Evolutionary conservation across 805 yeast genomes (phyloP).

Genomic region (Wickerhamiella kurtzmanii): DNA sequence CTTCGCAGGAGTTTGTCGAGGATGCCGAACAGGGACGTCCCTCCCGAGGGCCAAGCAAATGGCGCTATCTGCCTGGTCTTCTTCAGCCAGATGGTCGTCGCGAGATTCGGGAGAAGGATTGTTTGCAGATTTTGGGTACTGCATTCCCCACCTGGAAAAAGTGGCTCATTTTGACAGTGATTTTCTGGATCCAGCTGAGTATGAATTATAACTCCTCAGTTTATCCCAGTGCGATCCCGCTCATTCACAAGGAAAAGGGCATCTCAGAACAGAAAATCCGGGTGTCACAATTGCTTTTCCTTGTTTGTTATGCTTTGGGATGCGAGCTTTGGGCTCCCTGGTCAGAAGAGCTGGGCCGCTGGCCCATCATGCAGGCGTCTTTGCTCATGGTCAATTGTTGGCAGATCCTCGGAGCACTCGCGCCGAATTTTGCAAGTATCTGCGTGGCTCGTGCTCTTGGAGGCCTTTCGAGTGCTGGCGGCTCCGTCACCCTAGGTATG

Average conservation of each 20-base stretch:
- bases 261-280: conserved; percentile 33
- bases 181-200: conserved; percentile 29
- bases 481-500: conserved; percentile 46
- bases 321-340: conserved; percentile 51
- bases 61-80: conserved; percentile 5
- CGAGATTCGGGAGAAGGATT: conserved; percentile 24
- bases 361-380: conserved; percentile 40
- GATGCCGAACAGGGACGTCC: background rate
- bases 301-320: conserved; percentile 43
- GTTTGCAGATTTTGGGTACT: conserved; percentile 29
- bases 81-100: conserved; percentile 13
- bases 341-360: conserved; percentile 54
- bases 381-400: conserved; percentile 34
- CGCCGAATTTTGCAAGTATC: conserved; percentile 41
- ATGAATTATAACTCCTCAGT: conserved; percentile 33
- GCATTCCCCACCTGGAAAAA: conserved; percentile 25
- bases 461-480: conserved; percentile 45
- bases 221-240: conserved; percentile 28
- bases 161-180: conserved; percentile 28
- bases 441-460: conserved; percentile 48
- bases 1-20: background rate
- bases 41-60: background rate
- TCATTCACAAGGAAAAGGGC: conserved; percentile 33
- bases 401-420: conserved; percentile 46
- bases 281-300: conserved; percentile 38